Evolutionary conservation across 2,329 filamentous ascomycete species (phyloP).

Genomic region (Diplocarpon rosae): DNA sequence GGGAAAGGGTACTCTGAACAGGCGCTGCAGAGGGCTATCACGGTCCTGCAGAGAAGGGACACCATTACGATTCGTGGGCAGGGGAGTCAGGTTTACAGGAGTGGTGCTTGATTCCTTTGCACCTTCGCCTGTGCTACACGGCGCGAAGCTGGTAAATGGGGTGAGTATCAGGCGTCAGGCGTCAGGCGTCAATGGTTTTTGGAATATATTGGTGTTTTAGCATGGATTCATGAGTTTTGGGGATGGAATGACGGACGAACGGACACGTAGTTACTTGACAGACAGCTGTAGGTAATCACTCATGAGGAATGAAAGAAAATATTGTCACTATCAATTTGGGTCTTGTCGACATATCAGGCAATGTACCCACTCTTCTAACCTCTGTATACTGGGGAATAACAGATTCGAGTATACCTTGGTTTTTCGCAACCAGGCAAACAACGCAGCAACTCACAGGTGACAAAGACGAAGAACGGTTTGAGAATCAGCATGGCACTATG

Average conservation of each 20-base stretch:
- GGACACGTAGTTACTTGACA: background rate
- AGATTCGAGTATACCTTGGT: too few species aligned
- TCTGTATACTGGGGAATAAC: too few species aligned
- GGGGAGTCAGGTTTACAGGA: slow-evolving; percentile 63
- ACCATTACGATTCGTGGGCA: slow-evolving; percentile 74
- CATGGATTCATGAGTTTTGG: background rate
- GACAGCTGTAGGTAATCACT: too few species aligned
- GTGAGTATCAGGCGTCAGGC: background rate
- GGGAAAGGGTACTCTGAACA: slow-evolving; percentile 84
- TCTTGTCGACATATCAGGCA: too few species aligned
- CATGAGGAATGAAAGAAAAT: too few species aligned
- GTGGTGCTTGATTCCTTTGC: slow-evolving; percentile 42
- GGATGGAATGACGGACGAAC: background rate
- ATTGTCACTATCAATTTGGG: background rate
- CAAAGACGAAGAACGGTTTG: too few species aligned
- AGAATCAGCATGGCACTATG: too few species aligned
- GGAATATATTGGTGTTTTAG: background rate
- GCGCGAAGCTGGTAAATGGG: too few species aligned
- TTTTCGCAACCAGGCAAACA: too few species aligned
- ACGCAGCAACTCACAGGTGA: too few species aligned
- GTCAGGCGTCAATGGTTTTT: background rate
- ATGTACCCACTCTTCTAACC: too few species aligned
- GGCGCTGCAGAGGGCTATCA: slow-evolving; percentile 70
- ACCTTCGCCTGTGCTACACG: background rate
- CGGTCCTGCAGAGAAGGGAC: slow-evolving; percentile 78